phyloP scores from a whole-genome alignment of 371 early-diverging fungal species.

The Mortierella sp. region DNA sequence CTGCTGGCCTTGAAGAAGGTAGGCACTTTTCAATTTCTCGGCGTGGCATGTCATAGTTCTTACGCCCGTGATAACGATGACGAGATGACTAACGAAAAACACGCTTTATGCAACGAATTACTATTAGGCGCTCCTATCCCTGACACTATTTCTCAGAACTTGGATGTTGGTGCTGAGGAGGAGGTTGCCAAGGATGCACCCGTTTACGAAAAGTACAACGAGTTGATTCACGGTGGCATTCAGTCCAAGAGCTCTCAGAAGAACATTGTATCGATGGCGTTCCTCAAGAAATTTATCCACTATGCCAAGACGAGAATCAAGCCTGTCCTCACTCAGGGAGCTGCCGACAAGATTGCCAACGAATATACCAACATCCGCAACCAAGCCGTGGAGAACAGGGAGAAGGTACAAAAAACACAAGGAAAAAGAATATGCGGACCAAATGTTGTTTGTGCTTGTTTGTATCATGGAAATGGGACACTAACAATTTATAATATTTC shows the following conservation, averaged over 20 bases:
- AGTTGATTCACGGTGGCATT: slow-evolving; percentile 59
- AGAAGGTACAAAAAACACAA: slow-evolving; percentile 41
- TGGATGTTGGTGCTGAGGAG: slow-evolving; percentile 66
- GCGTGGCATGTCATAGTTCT: background rate
- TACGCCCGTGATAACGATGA: background rate
- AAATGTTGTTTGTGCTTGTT: too few relatives aligned
- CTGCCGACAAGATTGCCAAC: slow-evolving; percentile 84
- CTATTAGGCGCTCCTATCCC: slow-evolving; percentile 73
- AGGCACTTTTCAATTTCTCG: slow-evolving; percentile 5
- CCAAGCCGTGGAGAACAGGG: slow-evolving; percentile 47
- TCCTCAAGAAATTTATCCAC: slow-evolving; percentile 88
- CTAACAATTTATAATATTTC: too few relatives aligned
- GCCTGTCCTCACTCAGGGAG: slow-evolving; percentile 78
- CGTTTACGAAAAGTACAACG: slow-evolving; percentile 90
- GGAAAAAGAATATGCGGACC: background rate
- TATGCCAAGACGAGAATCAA: slow-evolving; percentile 84
- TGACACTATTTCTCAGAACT: slow-evolving; percentile 70
- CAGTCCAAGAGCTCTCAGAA: slow-evolving; percentile 51
- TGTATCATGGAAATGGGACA: background rate
- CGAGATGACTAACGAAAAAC: background rate
- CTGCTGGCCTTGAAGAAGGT: slow-evolving; percentile 91
- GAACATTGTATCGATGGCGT: slow-evolving; percentile 79
- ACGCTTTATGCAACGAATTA: background rate
- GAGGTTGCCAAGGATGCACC: slow-evolving; percentile 69
- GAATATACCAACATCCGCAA: slow-evolving; percentile 85